phyloP scores from a whole-genome alignment of 148 eudicot genomes.

The Cornus kousa region DNA sequence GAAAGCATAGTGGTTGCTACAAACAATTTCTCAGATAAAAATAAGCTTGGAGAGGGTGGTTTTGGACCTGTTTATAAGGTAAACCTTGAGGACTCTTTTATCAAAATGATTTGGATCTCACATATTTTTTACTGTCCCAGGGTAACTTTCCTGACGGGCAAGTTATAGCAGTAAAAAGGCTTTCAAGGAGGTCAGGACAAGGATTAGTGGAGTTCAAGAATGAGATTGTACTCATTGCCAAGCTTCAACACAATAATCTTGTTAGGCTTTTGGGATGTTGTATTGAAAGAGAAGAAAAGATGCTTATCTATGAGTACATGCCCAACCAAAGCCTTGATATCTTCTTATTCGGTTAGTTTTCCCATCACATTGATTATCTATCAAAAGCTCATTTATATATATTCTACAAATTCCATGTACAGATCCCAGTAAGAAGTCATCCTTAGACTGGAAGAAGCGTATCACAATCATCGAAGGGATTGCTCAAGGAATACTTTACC shows the following conservation, averaged over 20 bases:
- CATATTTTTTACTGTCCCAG: not conserved
- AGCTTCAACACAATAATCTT: slow-evolving; percentile 28
- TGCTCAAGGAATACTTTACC: slow-evolving; percentile 23
- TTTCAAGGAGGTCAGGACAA: slow-evolving; percentile 28
- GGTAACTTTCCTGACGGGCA: slow-evolving; percentile 5
- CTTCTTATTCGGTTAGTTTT: slow-evolving; percentile 18
- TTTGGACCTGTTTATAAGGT: slow-evolving; percentile 49
- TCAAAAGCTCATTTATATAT: not conserved
- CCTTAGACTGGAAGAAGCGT: slow-evolving; percentile 16
- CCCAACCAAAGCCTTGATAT: slow-evolving; percentile 22
- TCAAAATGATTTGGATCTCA: not conserved
- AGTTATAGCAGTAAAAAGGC: slow-evolving; percentile 17
- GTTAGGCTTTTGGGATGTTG: slow-evolving; percentile 24
- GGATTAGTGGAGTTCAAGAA: slow-evolving; percentile 23
- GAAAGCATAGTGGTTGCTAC: slow-evolving; percentile 32
- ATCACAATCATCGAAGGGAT: slow-evolving; percentile 22
- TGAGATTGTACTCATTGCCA: slow-evolving; percentile 23
- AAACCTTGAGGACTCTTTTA: not conserved
- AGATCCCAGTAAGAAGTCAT: slow-evolving; percentile 10
- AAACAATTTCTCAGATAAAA: slow-evolving; percentile 19
- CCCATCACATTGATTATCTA: not conserved
- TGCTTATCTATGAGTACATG: slow-evolving; percentile 21
- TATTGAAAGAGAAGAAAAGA: slow-evolving; percentile 19
- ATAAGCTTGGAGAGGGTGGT: not conserved
- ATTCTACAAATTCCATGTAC: not conserved